Percentiles rank a stretch among this genome's conserved stretches.
phyloP scores from a whole-genome alignment of 164 flowering plant species.

The Vitis cinerea region DNA sequence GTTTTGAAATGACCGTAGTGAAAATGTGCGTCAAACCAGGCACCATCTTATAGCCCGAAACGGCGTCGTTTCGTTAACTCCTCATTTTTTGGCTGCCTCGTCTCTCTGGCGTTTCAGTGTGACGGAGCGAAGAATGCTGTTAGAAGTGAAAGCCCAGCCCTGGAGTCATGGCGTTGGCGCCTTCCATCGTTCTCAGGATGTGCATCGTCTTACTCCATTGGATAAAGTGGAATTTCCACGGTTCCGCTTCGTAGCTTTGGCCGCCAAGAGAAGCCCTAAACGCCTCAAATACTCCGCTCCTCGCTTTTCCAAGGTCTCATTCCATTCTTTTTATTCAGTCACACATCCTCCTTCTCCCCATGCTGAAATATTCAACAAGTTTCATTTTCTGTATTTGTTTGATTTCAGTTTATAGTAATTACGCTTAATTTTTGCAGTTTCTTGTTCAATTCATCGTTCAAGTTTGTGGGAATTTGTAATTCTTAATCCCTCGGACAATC shows the following conservation, averaged over 20 bases:
- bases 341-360: neutral
- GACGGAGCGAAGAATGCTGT: no score
- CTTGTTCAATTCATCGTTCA: neutral
- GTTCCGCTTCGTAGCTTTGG: slow-evolving; percentile 23
- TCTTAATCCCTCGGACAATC: neutral
- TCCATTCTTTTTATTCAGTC: neutral
- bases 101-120: no score
- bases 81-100: no score
- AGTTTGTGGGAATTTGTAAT: neutral
- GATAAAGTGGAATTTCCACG: slow-evolving; percentile 11
- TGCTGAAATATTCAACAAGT: neutral
- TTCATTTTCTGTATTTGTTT: neutral
- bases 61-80: no score
- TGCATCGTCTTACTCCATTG: neutral
- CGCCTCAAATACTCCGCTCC: slow-evolving; percentile 85
- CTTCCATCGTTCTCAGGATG: no score
- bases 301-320: slow-evolving; percentile 56
- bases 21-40: no score
- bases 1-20: no score
- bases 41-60: no score
- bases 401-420: neutral
- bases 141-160: no score
- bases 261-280: slow-evolving; percentile 75
- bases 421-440: neutral
- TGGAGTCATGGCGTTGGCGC: no score